Percentiles rank a stretch among this genome's conserved stretches.
Evolutionary conservation across 202 grass and related monocot species (phyloP).

Genomic region (Panicum hallii): DNA sequence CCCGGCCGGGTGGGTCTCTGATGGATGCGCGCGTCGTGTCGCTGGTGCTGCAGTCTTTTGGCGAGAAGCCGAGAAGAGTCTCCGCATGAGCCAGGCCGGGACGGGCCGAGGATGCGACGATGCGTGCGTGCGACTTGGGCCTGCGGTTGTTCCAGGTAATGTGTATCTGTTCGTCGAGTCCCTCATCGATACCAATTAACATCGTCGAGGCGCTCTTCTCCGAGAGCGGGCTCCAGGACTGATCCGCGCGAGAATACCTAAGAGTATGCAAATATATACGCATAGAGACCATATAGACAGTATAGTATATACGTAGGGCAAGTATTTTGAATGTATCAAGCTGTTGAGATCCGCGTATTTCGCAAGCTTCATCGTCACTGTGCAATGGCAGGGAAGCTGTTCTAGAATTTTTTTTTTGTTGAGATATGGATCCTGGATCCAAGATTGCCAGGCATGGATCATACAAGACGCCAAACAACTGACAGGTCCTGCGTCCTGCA

Average conservation of each 20-base stretch:
- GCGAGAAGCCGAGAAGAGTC: neutral
- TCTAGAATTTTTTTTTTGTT: neutral
- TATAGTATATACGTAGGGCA: slow-evolving; percentile 18
- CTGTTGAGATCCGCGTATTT: neutral
- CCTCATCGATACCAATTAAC: slow-evolving; percentile 73
- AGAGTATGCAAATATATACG: neutral
- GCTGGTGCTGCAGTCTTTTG: neutral
- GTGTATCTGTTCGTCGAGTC: slow-evolving; percentile 68
- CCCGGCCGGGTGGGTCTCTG: neutral
- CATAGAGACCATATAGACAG: neutral
- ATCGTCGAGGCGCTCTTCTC: slow-evolving; percentile 92
- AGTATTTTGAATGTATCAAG: slow-evolving; percentile 11
- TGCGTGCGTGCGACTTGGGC: too few species aligned
- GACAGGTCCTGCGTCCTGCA: neutral
- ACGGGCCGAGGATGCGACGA: too few species aligned
- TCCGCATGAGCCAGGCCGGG: neutral
- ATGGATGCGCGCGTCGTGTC: neutral
- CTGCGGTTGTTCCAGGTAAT: too few species aligned
- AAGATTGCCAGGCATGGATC: neutral
- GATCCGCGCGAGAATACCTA: slow-evolving; percentile 60
- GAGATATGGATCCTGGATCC: slow-evolving; percentile 14
- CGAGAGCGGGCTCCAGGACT: slow-evolving; percentile 73
- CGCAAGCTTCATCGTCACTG: neutral
- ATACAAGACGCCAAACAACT: neutral
- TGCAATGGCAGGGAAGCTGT: neutral